phyloP scores from a whole-genome alignment of 345 rosid genomes.

The Leavenworthia alabamica region DNA sequence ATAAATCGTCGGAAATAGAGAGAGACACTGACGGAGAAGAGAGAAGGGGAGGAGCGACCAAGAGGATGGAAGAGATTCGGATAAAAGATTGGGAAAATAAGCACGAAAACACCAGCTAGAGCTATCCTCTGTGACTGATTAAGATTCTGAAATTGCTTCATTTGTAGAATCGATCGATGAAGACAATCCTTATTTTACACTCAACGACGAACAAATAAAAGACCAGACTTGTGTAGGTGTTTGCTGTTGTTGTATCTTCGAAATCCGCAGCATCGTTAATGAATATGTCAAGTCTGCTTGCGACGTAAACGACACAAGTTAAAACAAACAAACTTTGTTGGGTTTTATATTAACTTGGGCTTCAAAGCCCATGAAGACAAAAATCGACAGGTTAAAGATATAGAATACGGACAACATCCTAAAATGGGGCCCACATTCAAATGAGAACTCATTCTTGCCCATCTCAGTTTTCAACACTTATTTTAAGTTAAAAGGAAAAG shows the following conservation, averaged over 20 bases:
- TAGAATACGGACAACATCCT: background rate
- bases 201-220: background rate
- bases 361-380: background rate
- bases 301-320: no score
- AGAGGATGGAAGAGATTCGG: slow-evolving; percentile 63
- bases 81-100: slow-evolving; percentile 51
- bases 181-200: background rate
- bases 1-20: background rate
- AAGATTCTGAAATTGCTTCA: slow-evolving; percentile 36
- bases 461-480: slow-evolving; percentile 8
- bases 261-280: no score
- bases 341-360: background rate
- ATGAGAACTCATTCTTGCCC: background rate
- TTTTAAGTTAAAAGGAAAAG: background rate
- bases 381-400: background rate
- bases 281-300: background rate
- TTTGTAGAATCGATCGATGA: slow-evolving; percentile 16
- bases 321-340: background rate
- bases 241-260: no score
- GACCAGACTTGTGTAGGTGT: background rate
- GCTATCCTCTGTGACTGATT: slow-evolving; percentile 43
- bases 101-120: slow-evolving; percentile 38
- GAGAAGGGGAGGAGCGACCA: slow-evolving; percentile 62
- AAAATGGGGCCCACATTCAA: background rate
- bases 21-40: slow-evolving; percentile 63